These are phyloP conservation scores for Entomortierella chlamydospora DNA, from an alignment of 192 early-diverging fungal genomes.

Conservation along the genomic window DNA sequence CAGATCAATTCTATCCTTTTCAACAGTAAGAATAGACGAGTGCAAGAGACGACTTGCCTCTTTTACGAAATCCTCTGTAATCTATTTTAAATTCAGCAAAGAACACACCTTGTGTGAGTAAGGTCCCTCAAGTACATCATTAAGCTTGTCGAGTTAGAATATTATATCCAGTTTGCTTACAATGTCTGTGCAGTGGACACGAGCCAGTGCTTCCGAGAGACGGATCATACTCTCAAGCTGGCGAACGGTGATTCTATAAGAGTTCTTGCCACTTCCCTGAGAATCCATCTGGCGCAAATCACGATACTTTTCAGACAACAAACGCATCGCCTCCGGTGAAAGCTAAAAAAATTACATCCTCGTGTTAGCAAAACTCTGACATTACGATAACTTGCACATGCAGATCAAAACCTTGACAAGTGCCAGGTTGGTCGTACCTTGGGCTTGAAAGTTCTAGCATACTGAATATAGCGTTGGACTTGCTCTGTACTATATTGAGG, in stretches of 20 bases:
- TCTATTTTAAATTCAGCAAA: slow-evolving; percentile 45
- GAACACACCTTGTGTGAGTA: too few relatives aligned
- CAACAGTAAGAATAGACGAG: slow-evolving; percentile 90
- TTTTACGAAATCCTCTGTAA: slow-evolving; percentile 78
- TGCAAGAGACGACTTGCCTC: slow-evolving; percentile 89
- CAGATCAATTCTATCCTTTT: slow-evolving; percentile 81
- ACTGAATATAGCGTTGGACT: slow-evolving; percentile 87
- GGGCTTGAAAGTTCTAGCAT: slow-evolving; percentile 90
- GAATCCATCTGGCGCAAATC: slow-evolving; percentile 90
- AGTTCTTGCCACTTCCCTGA: slow-evolving; percentile 71
- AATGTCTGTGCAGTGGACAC: slow-evolving; percentile 78
- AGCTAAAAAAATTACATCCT: slow-evolving; percentile 51
- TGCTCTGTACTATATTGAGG: slow-evolving; percentile 82
- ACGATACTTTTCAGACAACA: slow-evolving; percentile 86
- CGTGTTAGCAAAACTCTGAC: too few relatives aligned
- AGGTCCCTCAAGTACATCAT: too few relatives aligned
- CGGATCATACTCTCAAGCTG: slow-evolving; percentile 98
- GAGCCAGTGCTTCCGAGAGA: slow-evolving; percentile 94
- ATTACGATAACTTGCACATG: too few relatives aligned
- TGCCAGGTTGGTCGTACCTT: slow-evolving; percentile 56
- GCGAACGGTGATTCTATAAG: slow-evolving; percentile 95
- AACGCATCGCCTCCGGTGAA: slow-evolving; percentile 78
- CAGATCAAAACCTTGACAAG: not conserved
- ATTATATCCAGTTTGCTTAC: slow-evolving; percentile 53
- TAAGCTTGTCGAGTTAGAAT: too few relatives aligned